Percentiles rank a stretch among this genome's conserved stretches.
These are phyloP conservation scores for Geoglossum glabrum DNA, from an alignment of 495 filamentous ascomycete genomes.

Conservation along the genomic window DNA sequence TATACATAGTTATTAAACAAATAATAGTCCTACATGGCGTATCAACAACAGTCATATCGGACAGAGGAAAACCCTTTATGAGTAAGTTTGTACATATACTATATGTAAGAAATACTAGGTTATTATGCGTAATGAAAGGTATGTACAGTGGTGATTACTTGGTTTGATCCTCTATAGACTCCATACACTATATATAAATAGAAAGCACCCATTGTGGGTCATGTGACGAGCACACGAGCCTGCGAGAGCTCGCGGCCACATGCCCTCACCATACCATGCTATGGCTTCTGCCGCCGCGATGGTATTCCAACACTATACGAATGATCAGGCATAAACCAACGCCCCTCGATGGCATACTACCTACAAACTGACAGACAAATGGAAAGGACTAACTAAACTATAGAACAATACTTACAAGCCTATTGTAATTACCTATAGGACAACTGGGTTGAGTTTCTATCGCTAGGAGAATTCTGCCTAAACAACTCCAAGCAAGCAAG, in stretches of 20 bases:
- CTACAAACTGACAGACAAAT: conserved; percentile 2
- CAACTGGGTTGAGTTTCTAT: neutral
- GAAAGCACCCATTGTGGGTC: too few species aligned
- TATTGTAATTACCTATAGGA: neutral
- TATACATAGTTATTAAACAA: neutral
- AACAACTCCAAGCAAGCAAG: neutral
- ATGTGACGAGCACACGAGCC: too few species aligned
- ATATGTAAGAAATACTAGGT: too few species aligned
- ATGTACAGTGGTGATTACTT: too few species aligned
- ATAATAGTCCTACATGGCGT: neutral
- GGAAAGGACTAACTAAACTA: neutral
- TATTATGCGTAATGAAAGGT: too few species aligned
- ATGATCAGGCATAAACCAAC: neutral
- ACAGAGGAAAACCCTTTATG: neutral
- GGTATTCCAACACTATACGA: neutral
- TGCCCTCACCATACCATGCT: too few species aligned
- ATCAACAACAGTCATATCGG: neutral
- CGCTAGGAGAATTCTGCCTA: neutral
- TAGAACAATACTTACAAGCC: neutral
- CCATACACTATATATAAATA: too few species aligned
- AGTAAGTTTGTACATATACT: neutral
- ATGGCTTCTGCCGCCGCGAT: too few species aligned
- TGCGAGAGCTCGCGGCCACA: too few species aligned
- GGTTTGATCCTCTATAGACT: too few species aligned
- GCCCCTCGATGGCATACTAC: neutral